These are phyloP conservation scores for Kazachstania sp. DNA, from an alignment of 1,139 yeast species.

Conservation along the genomic window DNA sequence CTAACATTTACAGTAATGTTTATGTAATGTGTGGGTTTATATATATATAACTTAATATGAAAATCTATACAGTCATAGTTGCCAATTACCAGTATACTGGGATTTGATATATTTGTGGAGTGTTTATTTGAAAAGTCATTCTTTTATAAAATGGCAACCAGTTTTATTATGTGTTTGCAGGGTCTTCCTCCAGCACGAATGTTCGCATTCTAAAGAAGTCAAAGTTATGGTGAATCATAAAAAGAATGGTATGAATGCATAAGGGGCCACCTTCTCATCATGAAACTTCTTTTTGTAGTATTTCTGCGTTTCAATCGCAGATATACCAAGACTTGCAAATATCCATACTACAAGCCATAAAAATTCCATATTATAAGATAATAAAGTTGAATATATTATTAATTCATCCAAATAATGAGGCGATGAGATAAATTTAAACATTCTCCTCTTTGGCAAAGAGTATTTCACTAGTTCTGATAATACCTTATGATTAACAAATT, in stretches of 20 bases:
- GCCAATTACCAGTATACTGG: no score
- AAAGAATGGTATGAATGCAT: constrained; percentile 36
- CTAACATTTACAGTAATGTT: no score
- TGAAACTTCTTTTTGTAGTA: constrained; percentile 40
- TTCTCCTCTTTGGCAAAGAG: constrained; percentile 47
- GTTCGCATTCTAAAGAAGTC: no score
- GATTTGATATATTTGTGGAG: no score
- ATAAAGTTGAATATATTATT: constrained; percentile 44
- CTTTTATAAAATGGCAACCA: no score
- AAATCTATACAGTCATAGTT: no score
- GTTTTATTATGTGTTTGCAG: no score
- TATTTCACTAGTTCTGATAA: constrained; percentile 60
- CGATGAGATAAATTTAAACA: constrained; percentile 49
- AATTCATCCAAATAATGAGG: constrained; percentile 83
- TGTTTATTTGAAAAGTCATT: no score
- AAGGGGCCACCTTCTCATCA: constrained; percentile 24
- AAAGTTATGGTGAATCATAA: constrained; percentile 16
- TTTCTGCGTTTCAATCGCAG: constrained; percentile 50
- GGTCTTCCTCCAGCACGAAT: no score
- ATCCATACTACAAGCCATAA: constrained; percentile 47
- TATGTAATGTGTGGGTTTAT: no score
- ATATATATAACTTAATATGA: no score
- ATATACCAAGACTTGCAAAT: constrained; percentile 46
- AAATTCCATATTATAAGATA: constrained; percentile 21
- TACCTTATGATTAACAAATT: constrained; percentile 49